Evolutionary conservation across 2,329 filamentous ascomycete genomes (phyloP).

Genomic region (Aspergillus bombycis): DNA sequence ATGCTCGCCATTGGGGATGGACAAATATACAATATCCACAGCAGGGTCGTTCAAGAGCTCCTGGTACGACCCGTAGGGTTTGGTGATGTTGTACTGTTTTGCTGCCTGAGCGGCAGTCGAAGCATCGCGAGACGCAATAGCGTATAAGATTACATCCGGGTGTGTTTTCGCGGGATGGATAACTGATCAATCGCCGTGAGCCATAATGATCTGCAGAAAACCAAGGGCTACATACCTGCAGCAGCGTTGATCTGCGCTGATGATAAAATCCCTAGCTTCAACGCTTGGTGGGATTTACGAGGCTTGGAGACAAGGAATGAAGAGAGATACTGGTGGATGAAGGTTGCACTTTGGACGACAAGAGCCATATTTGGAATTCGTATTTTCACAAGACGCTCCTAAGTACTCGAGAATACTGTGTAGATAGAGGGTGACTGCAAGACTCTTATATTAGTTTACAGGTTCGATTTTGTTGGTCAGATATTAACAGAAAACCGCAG

Average conservation of each 20-base stretch:
- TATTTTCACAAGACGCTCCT: background rate
- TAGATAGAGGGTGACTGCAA: background rate
- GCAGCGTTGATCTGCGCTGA: background rate
- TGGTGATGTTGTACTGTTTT: background rate
- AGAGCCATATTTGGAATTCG: background rate
- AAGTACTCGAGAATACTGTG: background rate
- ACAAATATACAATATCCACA: background rate
- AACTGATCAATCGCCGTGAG: background rate
- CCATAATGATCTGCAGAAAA: background rate
- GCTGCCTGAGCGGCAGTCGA: background rate
- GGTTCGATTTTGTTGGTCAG: background rate
- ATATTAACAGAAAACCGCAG: background rate
- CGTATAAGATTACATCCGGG: background rate
- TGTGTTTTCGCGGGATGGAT: background rate
- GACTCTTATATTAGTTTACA: background rate
- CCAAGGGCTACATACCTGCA: background rate
- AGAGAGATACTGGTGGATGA: background rate
- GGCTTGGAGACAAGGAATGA: background rate
- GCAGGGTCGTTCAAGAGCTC: background rate
- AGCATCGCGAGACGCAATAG: background rate
- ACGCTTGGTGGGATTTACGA: background rate
- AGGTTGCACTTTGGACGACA: background rate
- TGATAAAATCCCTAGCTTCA: background rate
- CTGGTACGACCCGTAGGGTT: background rate
- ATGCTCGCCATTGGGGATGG: background rate